These are phyloP conservation scores for Vicia faba DNA, from an alignment of 306 rosid genomes.

Conservation along the genomic window DNA sequence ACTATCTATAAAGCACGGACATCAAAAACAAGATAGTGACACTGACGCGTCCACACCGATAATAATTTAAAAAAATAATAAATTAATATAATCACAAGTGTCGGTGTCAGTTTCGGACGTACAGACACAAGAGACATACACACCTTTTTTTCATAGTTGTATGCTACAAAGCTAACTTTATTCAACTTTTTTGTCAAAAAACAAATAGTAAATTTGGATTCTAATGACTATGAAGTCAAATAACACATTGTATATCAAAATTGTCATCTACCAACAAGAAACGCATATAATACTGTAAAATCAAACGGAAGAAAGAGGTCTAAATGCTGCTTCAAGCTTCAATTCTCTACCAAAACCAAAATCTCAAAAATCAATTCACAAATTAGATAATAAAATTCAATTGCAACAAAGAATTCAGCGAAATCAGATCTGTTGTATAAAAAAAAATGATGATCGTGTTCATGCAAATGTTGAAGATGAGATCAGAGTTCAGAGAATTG, in stretches of 20 bases:
- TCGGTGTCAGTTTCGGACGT: too few relatives aligned
- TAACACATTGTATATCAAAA: neutral
- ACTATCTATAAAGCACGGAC: neutral
- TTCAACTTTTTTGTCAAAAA: neutral
- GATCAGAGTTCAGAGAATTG: constrained; percentile 22
- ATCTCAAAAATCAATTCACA: neutral
- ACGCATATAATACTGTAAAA: neutral
- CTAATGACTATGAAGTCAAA: constrained; percentile 2
- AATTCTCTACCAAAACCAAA: constrained; percentile 10
- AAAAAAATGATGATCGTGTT: neutral
- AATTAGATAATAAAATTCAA: constrained; percentile 20
- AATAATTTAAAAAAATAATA: too few relatives aligned
- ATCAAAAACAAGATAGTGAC: neutral
- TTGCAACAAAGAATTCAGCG: neutral
- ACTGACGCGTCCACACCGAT: neutral
- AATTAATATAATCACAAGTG: too few relatives aligned
- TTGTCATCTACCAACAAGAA: neutral
- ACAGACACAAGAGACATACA: too few relatives aligned
- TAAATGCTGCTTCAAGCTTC: constrained; percentile 3
- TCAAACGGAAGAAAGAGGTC: constrained; percentile 7
- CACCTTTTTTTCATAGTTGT: too few relatives aligned
- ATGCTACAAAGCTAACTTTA: neutral
- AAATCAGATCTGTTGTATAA: constrained; percentile 21
- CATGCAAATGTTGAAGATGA: constrained; percentile 1
- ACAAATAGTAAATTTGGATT: neutral